These are phyloP conservation scores for Fragilaria radians DNA, from an alignment of 108 stramenopile species.

Conservation along the genomic window DNA sequence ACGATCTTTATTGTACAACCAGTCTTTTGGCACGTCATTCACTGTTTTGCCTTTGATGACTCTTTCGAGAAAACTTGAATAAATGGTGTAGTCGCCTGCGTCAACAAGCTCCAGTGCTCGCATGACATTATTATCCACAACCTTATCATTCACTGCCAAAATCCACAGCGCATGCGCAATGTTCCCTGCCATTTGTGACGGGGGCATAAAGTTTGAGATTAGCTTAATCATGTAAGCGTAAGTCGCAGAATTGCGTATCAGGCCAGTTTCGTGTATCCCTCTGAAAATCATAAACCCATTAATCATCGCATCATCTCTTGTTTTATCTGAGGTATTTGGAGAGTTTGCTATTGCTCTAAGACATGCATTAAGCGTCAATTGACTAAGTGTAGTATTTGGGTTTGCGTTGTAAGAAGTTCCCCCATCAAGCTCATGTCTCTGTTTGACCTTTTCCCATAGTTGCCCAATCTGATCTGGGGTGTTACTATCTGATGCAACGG, in stretches of 20 bases:
- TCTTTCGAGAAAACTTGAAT: slow-evolving; percentile 15
- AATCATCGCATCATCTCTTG: slow-evolving; percentile 45
- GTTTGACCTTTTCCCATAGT: slow-evolving; percentile 30
- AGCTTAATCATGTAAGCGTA: slow-evolving; percentile 45
- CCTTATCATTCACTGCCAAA: slow-evolving; percentile 43
- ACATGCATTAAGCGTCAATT: slow-evolving; percentile 62
- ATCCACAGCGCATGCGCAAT: slow-evolving; percentile 59
- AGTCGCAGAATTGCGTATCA: slow-evolving; percentile 52
- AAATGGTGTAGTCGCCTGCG: slow-evolving; percentile 17
- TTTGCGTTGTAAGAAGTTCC: slow-evolving; percentile 9
- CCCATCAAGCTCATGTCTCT: slow-evolving; percentile 22
- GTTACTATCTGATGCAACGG: slow-evolving; percentile 3
- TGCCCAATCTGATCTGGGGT: background rate
- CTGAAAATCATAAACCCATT: slow-evolving; percentile 42
- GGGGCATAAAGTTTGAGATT: slow-evolving; percentile 40
- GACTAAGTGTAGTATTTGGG: slow-evolving; percentile 32
- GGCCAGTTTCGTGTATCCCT: slow-evolving; percentile 27
- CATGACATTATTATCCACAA: slow-evolving; percentile 47
- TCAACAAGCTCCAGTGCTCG: slow-evolving; percentile 25
- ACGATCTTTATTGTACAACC: no score
- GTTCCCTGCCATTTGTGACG: slow-evolving; percentile 54
- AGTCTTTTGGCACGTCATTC: background rate
- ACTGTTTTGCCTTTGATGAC: background rate
- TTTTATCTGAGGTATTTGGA: slow-evolving; percentile 18
- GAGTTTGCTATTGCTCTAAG: slow-evolving; percentile 42